Percentiles rank a stretch among this genome's conserved stretches.
Conservation (phyloP, 2,329 filamentous ascomycete genomes). For the Nemania sp. region DNA sequence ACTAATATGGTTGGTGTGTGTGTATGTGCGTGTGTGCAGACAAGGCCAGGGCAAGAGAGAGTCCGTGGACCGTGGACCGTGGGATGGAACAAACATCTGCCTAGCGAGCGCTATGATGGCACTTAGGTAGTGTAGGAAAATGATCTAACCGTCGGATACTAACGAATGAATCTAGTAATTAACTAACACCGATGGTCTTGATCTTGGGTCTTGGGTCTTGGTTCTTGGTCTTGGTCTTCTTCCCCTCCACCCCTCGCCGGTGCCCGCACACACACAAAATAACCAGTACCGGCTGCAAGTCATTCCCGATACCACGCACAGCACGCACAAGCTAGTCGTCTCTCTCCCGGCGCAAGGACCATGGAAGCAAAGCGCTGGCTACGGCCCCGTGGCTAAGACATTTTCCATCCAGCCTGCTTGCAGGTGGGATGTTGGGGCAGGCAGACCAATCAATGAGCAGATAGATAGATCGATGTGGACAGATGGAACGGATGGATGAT, state of each 20-base stretch:
- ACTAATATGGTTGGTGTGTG: too few relatives aligned
- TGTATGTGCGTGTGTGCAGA: too few relatives aligned
- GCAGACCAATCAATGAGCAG: neutral
- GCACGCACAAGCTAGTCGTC: neutral
- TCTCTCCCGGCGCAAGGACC: neutral
- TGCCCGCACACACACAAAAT: neutral
- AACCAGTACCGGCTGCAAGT: conserved; percentile 1
- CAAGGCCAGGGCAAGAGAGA: too few relatives aligned
- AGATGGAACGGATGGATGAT: neutral
- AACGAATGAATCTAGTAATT: too few relatives aligned
- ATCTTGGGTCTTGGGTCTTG: too few relatives aligned
- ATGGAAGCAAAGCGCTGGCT: conserved; percentile 1
- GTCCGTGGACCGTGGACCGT: too few relatives aligned
- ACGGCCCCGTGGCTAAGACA: conserved; percentile 12
- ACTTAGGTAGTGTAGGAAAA: too few relatives aligned
- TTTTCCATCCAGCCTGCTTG: conserved; percentile 12
- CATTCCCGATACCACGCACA: conserved; percentile 8
- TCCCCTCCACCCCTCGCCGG: neutral
- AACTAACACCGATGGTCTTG: too few relatives aligned
- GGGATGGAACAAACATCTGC: neutral
- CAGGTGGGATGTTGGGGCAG: conserved; percentile 14
- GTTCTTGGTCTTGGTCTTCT: too few relatives aligned
- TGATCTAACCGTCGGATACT: too few relatives aligned
- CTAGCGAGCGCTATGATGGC: neutral
- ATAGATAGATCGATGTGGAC: neutral